These are phyloP conservation scores for Paxillus involutus DNA, from an alignment of 768 basidiomycete species.

Conservation along the genomic window DNA sequence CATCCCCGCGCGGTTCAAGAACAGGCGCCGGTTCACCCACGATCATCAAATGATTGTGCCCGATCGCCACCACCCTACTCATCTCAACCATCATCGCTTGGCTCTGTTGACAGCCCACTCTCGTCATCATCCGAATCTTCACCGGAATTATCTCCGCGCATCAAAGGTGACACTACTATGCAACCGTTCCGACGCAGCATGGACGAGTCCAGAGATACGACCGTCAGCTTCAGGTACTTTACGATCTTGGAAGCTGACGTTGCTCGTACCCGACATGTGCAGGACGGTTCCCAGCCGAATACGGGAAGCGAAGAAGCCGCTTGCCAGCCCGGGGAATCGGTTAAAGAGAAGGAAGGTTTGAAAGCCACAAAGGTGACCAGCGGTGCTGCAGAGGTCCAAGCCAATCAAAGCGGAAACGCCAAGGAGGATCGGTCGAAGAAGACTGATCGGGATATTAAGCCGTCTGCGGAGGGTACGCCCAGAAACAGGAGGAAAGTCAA, in stretches of 20 bases:
- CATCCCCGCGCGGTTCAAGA: constrained; percentile 40
- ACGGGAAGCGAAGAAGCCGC: constrained; percentile 9
- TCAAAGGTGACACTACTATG: constrained; percentile 24
- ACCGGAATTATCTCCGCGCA: constrained; percentile 18
- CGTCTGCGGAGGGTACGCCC: constrained; percentile 33
- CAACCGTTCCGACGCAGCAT: constrained; percentile 47
- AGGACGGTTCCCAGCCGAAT: constrained; percentile 3
- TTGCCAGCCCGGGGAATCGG: constrained; percentile 3
- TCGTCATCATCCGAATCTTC: constrained; percentile 21
- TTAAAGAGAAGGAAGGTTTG: constrained; percentile 11
- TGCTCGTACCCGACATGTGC: constrained; percentile 21
- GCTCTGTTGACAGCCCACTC: constrained; percentile 20
- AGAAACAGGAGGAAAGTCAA: constrained; percentile 71
- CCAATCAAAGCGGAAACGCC: constrained; percentile 10
- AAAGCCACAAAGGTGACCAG: constrained; percentile 10
- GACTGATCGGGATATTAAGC: constrained; percentile 19
- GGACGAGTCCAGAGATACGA: constrained; percentile 44
- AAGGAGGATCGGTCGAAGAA: constrained; percentile 16
- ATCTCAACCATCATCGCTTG: constrained; percentile 34
- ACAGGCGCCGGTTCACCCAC: constrained; percentile 12
- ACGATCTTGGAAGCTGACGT: constrained; percentile 43
- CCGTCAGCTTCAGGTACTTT: constrained; percentile 48
- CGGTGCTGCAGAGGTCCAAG: not conserved
- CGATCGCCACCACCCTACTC: constrained; percentile 36
- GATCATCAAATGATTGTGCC: constrained; percentile 17